Percentiles rank a stretch among this genome's conserved stretches.
Conservation (phyloP, 441 rosid genomes). For the Hura crepitans region DNA sequence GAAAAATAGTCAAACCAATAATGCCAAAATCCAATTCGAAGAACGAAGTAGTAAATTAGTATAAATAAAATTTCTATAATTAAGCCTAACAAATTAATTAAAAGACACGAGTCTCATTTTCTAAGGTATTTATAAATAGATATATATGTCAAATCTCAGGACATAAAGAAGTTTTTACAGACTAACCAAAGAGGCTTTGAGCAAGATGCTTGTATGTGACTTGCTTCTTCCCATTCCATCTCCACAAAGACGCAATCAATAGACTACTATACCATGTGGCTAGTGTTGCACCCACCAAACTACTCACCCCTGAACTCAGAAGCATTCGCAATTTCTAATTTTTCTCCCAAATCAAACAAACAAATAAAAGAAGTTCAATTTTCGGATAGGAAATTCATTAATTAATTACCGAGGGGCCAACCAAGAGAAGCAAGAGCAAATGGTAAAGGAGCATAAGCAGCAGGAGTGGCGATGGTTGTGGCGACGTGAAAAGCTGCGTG, state of each 20-base stretch:
- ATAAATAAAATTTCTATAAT: too few species aligned
- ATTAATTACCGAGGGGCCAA: constrained; percentile 48
- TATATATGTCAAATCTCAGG: too few species aligned
- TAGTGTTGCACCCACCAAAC: constrained; percentile 44
- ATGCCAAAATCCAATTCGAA: constrained; percentile 4
- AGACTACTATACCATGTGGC: constrained; percentile 50
- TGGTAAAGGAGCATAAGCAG: constrained; percentile 55
- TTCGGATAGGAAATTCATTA: too few species aligned
- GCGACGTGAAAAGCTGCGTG: constrained; percentile 59
- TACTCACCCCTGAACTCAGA: constrained; percentile 33
- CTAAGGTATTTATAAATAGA: too few species aligned
- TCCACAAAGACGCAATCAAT: constrained; percentile 45
- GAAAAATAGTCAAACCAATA: constrained; percentile 13
- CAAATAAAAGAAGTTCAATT: background rate
- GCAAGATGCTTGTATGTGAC: constrained; percentile 45
- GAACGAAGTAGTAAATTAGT: background rate
- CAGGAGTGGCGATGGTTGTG: constrained; percentile 54
- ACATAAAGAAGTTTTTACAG: background rate
- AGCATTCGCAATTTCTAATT: background rate
- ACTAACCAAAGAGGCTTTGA: constrained; percentile 44
- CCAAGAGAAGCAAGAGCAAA: constrained; percentile 56
- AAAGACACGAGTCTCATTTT: too few species aligned
- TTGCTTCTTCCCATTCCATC: constrained; percentile 49
- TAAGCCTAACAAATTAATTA: too few species aligned
- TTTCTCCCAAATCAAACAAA: background rate